Evolutionary conservation across 129 eudicot genomes (phyloP).

Genomic region (Saussurea involucrata): DNA sequence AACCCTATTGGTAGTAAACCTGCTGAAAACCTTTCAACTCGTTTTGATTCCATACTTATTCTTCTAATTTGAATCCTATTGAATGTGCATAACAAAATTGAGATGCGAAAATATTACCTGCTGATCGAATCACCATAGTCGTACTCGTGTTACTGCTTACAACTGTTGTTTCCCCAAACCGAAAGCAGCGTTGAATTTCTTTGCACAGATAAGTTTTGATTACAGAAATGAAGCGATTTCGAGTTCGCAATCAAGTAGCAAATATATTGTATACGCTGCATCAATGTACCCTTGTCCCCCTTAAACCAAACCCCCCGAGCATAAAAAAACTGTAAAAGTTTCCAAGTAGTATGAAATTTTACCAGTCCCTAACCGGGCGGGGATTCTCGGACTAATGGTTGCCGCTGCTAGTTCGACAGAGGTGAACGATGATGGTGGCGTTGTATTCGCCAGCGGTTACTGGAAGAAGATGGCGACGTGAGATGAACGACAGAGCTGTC

Average conservation of each 20-base stretch:
- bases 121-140: slow-evolving; percentile 26
- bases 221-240: not conserved
- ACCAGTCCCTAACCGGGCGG: too few species aligned
- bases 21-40: not conserved
- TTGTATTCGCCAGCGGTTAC: too few species aligned
- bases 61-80: not conserved
- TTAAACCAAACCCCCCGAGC: too few species aligned
- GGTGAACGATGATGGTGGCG: too few species aligned
- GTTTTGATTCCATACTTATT: not conserved
- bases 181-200: not conserved
- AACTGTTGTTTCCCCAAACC: not conserved
- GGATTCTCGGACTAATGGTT: too few species aligned
- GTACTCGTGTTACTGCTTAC: not conserved
- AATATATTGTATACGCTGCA: too few species aligned
- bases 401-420: too few species aligned
- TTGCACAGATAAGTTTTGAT: not conserved
- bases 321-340: too few species aligned
- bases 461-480: too few species aligned
- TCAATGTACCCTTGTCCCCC: too few species aligned
- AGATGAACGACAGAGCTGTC: too few species aligned
- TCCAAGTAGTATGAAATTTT: too few species aligned
- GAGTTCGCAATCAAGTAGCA: not conserved
- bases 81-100: not conserved
- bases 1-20: not conserved
- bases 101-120: slow-evolving; percentile 12